Percentiles rank a stretch among this genome's conserved stretches.
These are phyloP conservation scores for Colletotrichum phormii DNA, from an alignment of 2,329 filamentous ascomycete species.

Conservation along the genomic window DNA sequence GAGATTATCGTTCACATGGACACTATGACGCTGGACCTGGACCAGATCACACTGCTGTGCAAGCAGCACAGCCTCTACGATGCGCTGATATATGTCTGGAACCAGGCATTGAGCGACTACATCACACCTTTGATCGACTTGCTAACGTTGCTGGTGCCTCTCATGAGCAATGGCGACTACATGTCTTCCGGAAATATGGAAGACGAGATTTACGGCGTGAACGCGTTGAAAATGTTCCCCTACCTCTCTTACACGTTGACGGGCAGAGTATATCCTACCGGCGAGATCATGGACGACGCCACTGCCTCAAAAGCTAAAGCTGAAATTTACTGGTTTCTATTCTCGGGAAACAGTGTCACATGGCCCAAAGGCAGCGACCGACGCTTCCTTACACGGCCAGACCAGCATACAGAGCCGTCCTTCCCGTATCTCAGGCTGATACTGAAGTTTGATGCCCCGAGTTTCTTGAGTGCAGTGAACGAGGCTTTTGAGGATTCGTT, in stretches of 20 bases:
- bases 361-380: constrained; percentile 78
- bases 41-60: constrained; percentile 90
- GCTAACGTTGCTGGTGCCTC: constrained; percentile 72
- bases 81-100: constrained; percentile 97
- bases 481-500: constrained; percentile 97
- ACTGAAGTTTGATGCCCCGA: constrained; percentile 88
- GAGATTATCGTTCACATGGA: constrained; percentile 96
- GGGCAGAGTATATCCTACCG: constrained; percentile 90
- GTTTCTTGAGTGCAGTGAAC: constrained; percentile 94
- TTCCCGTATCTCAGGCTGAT: constrained; percentile 89
- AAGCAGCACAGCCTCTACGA: constrained; percentile 94
- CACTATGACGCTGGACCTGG: constrained; percentile 90
- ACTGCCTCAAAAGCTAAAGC: constrained; percentile 82
- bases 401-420: constrained; percentile 71
- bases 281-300: constrained; percentile 77
- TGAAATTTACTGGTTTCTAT: constrained; percentile 92
- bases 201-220: constrained; percentile 71
- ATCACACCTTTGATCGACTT: constrained; percentile 91
- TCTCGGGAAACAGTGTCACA: constrained; percentile 81
- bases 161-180: constrained; percentile 67
- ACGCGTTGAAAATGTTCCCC: constrained; percentile 91
- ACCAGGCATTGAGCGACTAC: constrained; percentile 88
- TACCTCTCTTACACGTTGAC: constrained; percentile 94
- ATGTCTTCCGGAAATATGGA: constrained; percentile 66
- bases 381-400: constrained; percentile 70